These are phyloP conservation scores for Neofusicoccum laricinum DNA, from an alignment of 2,329 filamentous ascomycete genomes.

Conservation along the genomic window DNA sequence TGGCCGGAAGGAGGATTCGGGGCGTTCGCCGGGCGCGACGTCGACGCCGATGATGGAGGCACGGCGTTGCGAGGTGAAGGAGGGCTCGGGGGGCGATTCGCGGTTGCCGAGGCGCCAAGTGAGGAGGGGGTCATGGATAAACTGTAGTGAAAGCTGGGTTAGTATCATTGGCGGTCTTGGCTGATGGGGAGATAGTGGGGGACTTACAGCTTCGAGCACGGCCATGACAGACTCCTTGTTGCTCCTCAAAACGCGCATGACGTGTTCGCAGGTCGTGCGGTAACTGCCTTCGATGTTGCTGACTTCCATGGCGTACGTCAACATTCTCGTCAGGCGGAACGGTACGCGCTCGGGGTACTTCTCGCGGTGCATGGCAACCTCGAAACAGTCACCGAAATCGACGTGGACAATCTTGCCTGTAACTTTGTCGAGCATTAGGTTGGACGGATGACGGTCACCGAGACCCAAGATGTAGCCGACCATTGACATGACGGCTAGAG, in stretches of 20 bases:
- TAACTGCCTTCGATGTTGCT: constrained; percentile 99
- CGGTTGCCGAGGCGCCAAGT: constrained; percentile 82
- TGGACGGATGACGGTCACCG: constrained; percentile 94
- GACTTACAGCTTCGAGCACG: constrained; percentile 89
- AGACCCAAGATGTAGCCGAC: constrained; percentile 98
- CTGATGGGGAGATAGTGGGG: constrained; percentile 15
- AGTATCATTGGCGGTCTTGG: constrained; percentile 21
- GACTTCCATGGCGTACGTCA: constrained; percentile 99
- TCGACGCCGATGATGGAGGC: constrained; percentile 56
- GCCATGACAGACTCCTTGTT: constrained; percentile 99
- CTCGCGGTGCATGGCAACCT: constrained; percentile 98
- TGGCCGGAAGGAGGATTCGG: constrained; percentile 31
- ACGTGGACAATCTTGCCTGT: constrained; percentile 98
- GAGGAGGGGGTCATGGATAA: constrained; percentile 98
- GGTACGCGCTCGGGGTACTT: constrained; percentile 98
- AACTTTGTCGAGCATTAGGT: constrained; percentile 92
- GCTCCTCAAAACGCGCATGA: constrained; percentile 92
- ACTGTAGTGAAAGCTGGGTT: constrained; percentile 52
- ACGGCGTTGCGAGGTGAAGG: constrained; percentile 60
- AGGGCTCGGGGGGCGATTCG: constrained; percentile 58
- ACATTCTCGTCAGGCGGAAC: constrained; percentile 96
- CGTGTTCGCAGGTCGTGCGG: constrained; percentile 95
- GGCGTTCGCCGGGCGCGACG: constrained; percentile 29
- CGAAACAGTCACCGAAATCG: constrained; percentile 99
- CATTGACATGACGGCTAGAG: constrained; percentile 99